phyloP scores from a whole-genome alignment of 495 filamentous ascomycete species.

The Xylaria castorea region DNA sequence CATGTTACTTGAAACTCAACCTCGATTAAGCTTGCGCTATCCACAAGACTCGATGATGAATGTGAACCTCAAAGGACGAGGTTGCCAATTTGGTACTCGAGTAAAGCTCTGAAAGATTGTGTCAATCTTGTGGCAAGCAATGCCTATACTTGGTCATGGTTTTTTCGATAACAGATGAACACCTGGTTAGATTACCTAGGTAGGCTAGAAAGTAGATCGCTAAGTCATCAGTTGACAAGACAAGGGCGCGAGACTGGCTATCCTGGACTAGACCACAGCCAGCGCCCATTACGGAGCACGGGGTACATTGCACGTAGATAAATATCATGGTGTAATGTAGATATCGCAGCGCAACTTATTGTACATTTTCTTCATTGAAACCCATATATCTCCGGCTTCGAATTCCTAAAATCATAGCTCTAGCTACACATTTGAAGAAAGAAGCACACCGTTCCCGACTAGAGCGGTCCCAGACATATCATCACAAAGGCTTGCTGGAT shows the following conservation, averaged over 20 bases:
- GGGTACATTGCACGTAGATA: conserved; percentile 1
- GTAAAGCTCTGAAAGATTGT: background rate
- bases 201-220: background rate
- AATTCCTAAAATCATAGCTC: background rate
- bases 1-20: background rate
- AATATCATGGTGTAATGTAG: background rate
- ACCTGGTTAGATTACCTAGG: background rate
- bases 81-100: background rate
- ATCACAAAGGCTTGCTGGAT: background rate
- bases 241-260: conserved; percentile 11
- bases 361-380: background rate
- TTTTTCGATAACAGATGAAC: background rate
- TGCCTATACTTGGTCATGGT: background rate
- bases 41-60: background rate
- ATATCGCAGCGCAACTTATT: background rate
- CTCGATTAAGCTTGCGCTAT: background rate
- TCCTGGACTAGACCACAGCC: background rate
- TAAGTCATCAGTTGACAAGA: conserved; percentile 8
- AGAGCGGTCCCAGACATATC: background rate
- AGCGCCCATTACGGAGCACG: background rate
- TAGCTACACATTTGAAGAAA: background rate
- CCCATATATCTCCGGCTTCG: background rate
- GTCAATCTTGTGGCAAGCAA: background rate
- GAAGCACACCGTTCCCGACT: background rate
- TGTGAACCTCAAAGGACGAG: background rate